A percentile compares a stretch with the other conserved stretches of the same genome.
Evolutionary conservation across 1,284 basidiomycete genomes (phyloP).

Genomic region (Sporisorium iseilematis-ciliati): DNA sequence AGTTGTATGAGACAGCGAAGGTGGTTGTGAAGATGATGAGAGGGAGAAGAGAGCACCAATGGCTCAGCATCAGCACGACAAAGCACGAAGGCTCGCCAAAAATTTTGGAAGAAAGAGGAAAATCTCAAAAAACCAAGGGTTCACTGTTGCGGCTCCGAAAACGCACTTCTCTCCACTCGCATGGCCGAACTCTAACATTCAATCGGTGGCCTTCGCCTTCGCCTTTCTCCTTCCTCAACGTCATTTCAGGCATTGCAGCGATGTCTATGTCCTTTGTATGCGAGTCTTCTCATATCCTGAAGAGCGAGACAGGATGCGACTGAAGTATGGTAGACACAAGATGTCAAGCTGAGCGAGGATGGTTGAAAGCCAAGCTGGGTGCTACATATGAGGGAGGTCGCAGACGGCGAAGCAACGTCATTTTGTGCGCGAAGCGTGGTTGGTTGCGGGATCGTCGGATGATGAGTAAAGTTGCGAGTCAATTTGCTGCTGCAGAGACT

Average conservation of each 20-base stretch:
- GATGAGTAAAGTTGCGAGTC: not conserved
- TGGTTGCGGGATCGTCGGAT: conserved; percentile 1
- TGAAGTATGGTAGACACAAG: too few relatives aligned
- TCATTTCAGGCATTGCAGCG: not conserved
- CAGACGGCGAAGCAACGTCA: too few relatives aligned
- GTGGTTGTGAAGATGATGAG: not conserved
- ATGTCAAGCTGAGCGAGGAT: too few relatives aligned
- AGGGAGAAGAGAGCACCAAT: not conserved
- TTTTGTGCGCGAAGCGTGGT: too few relatives aligned
- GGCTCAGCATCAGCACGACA: conserved; percentile 13
- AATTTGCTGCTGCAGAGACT: not conserved
- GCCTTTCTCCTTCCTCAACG: not conserved
- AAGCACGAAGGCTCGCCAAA: conserved; percentile 3
- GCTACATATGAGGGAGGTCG: too few relatives aligned
- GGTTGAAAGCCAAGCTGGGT: too few relatives aligned
- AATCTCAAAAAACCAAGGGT: conserved; percentile 22
- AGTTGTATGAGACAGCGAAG: not conserved
- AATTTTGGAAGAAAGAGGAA: conserved; percentile 30
- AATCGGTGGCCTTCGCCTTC: not conserved
- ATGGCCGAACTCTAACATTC: not conserved
- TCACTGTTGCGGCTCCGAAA: conserved; percentile 18
- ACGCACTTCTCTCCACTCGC: conserved; percentile 1
- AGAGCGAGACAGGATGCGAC: too few relatives aligned
- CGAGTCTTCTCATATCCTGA: too few relatives aligned
- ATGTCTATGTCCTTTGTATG: too few relatives aligned